Base-by-base conservation (phyloP, 306 rosid species). In the Acacia acuminata region DNA sequence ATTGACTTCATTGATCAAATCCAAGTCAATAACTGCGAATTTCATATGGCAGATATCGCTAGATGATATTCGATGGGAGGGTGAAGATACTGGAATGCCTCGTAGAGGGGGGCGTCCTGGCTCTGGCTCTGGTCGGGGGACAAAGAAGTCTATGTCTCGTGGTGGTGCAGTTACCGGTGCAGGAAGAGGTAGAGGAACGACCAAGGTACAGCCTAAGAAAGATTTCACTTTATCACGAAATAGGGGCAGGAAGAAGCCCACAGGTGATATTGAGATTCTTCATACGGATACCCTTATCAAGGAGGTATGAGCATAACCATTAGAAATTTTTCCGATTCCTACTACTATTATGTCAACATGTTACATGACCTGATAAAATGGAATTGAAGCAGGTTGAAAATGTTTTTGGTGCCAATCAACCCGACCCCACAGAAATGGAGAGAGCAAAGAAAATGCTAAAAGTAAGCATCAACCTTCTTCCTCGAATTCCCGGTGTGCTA, bases 111-210 rank as follows among this genome's bases (percentile, higher is more conserved):
- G 90, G 14, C 90, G 85, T 47, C 87, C 90, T 61, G 95, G 90
- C 79, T 76, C 90, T 61, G 95, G 90, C 79, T 76, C 89, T 2
- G 94, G 94, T 60, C 92, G 88, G 78, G 98, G 95, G 63, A 55
- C 75, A 53, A 94, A 92, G 85, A 94, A 89, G 82, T 72, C 97
- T 60, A 71, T 47, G 78, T 50, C 90, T 34, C 91, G 90, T 19
- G 95, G 94, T 17, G 91, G 90, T 84, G 92, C 92, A 34, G 85
- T 88, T 83, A 50, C 88, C 12, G 85, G 85, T 44, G 88, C 88
- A 16, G 98, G 98, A 80, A 90, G 95, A 83, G 97, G 98, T 66
- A 92, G 98, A 87, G 98, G 97, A 79, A 82, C 78, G 56, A 42
- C 83, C 64, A 92, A 89, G 90, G 84, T 80, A 66, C 92, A 82